Conservation (phyloP, 345 rosid genomes). For the Chamaenerion angustifolium region DNA sequence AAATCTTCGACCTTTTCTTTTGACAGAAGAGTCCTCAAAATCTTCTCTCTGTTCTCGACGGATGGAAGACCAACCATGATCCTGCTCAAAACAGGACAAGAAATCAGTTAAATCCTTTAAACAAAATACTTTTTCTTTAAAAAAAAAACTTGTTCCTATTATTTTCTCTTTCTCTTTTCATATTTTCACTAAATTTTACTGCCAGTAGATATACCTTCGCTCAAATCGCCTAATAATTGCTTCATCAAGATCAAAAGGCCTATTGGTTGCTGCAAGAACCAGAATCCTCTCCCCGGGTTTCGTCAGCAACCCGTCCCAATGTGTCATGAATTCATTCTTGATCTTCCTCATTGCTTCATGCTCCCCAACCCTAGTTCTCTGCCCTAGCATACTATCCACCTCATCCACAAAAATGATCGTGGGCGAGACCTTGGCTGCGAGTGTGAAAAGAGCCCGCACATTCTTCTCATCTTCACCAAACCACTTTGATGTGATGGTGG, state of each 20-base stretch:
- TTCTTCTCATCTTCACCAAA: constrained; percentile 99
- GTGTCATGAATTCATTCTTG: constrained; percentile 95
- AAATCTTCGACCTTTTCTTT: constrained; percentile 68
- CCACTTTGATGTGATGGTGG: constrained; percentile 99
- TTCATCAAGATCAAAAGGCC: constrained; percentile 99
- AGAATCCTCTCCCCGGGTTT: constrained; percentile 76
- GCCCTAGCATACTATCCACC: constrained; percentile 99
- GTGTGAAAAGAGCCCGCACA: constrained; percentile 76
- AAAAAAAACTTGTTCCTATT: too few species aligned
- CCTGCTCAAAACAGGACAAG: constrained; percentile 26
- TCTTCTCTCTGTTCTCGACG: constrained; percentile 64
- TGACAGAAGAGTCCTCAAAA: constrained; percentile 66
- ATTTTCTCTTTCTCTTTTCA: too few species aligned
- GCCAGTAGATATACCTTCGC: constrained; percentile 38
- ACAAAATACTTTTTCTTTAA: not conserved
- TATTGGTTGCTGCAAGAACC: constrained; percentile 97
- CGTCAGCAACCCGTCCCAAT: constrained; percentile 97
- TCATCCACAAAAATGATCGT: constrained; percentile 94
- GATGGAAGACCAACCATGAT: constrained; percentile 96
- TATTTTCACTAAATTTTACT: too few species aligned
- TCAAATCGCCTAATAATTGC: constrained; percentile 98
- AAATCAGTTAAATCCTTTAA: not conserved
- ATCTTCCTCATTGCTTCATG: constrained; percentile 98
- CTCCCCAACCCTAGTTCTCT: constrained; percentile 86
- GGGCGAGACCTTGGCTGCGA: constrained; percentile 97